Percentiles rank a stretch among this genome's conserved stretches.
phyloP scores from a whole-genome alignment of 768 basidiomycete genomes.

The Terana coerulea region DNA sequence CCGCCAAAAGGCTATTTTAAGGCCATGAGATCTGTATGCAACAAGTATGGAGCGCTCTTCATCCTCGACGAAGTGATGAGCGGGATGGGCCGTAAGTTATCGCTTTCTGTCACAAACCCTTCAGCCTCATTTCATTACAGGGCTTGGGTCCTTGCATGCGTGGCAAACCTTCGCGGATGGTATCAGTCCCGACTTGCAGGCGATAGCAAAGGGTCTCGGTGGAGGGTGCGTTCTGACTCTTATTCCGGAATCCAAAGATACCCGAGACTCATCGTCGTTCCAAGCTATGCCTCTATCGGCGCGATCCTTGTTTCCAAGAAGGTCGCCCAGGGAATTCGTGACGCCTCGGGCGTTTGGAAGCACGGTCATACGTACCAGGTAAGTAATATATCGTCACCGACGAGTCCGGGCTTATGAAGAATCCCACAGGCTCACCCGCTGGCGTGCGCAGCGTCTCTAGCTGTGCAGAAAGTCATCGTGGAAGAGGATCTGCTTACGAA shows the following conservation, averaged over 20 bases:
- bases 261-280: conserved; percentile 2
- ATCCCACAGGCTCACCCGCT: conserved; percentile 60
- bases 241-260: not conserved
- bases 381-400: conserved; percentile 10
- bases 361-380: conserved; percentile 88
- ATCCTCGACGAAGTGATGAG: conserved; percentile 93
- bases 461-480: conserved; percentile 71
- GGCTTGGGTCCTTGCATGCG: conserved; percentile 83
- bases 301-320: conserved; percentile 73
- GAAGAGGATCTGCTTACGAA: conserved; percentile 69
- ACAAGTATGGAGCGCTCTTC: conserved; percentile 68
- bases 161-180: conserved; percentile 85
- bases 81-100: conserved; percentile 78
- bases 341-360: conserved; percentile 69
- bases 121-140: conserved; percentile 31
- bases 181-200: conserved; percentile 78
- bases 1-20: conserved; percentile 84
- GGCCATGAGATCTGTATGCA: conserved; percentile 80
- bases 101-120: not conserved
- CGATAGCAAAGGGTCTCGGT: conserved; percentile 85
- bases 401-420: not conserved
- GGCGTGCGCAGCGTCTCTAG: conserved; percentile 74
- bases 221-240: conserved; percentile 59
- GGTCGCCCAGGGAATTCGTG: conserved; percentile 66
- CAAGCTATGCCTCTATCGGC: conserved; percentile 77